Evolutionary conservation across 148 eudicot genomes (phyloP).

Genomic region (Euryodendron excelsum): DNA sequence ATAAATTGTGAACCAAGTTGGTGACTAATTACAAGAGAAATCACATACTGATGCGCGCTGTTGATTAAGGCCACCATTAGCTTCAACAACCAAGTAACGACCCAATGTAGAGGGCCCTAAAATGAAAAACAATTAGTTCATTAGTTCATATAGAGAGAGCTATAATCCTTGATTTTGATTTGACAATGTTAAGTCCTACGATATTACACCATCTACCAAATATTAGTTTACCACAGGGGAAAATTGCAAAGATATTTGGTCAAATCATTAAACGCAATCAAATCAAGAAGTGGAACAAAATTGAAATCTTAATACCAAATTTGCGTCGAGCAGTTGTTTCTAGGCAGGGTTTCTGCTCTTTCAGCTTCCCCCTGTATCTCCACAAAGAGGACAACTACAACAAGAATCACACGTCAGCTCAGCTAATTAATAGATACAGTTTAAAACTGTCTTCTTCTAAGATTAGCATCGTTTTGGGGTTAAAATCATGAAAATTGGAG

Average conservation of each 20-base stretch:
- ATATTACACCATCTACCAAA: neutral
- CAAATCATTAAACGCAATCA: neutral
- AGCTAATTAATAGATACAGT: too few species aligned
- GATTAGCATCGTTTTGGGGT: neutral
- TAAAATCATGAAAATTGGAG: too few species aligned
- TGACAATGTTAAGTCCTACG: neutral
- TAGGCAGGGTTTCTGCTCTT: slow-evolving; percentile 45
- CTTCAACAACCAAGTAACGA: slow-evolving; percentile 73
- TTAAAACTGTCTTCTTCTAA: too few species aligned
- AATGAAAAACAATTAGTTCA: neutral
- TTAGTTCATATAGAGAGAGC: neutral
- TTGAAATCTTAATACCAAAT: slow-evolving; percentile 19
- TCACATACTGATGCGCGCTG: slow-evolving; percentile 77
- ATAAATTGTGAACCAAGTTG: neutral
- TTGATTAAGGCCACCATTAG: slow-evolving; percentile 91
- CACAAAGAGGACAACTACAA: slow-evolving; percentile 45
- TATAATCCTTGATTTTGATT: neutral
- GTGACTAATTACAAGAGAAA: neutral
- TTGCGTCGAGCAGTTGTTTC: slow-evolving; percentile 10
- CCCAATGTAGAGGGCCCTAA: slow-evolving; percentile 31
- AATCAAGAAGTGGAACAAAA: neutral
- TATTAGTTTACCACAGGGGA: neutral
- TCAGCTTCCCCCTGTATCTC: slow-evolving; percentile 48
- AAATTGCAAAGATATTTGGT: neutral
- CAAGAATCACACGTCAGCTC: slow-evolving; percentile 1